phyloP scores from a whole-genome alignment of 1,284 basidiomycete genomes.

The Austroboletus niveus region DNA sequence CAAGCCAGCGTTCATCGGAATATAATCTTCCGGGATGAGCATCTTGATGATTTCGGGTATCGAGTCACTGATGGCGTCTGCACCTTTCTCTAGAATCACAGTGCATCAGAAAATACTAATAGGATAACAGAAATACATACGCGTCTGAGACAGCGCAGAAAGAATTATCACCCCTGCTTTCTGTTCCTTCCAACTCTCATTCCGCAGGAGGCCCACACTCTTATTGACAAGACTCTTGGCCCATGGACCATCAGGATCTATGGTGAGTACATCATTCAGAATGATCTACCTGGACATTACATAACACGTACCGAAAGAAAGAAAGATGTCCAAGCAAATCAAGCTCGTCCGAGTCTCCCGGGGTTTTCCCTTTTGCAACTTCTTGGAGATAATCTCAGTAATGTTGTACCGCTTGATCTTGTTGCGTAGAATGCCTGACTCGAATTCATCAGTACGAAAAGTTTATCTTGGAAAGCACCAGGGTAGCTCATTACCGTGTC shows the following conservation, averaged over 20 bases:
- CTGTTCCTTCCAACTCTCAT: slow-evolving; percentile 17
- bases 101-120: not conserved
- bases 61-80: slow-evolving; percentile 3
- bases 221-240: slow-evolving; percentile 11
- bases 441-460: not conserved
- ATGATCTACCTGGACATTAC: not conserved
- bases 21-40: slow-evolving; percentile 16
- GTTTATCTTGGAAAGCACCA: not conserved
- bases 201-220: slow-evolving; percentile 10
- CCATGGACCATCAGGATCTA: slow-evolving; percentile 9
- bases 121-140: not conserved
- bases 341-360: slow-evolving; percentile 23
- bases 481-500: slow-evolving; percentile 11
- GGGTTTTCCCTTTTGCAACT: slow-evolving; percentile 12
- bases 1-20: not conserved
- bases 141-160: slow-evolving; percentile 22
- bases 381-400: slow-evolving; percentile 14
- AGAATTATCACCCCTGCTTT: slow-evolving; percentile 26
- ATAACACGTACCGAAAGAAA: slow-evolving; percentile 12
- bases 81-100: slow-evolving; percentile 18
- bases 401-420: slow-evolving; percentile 14
- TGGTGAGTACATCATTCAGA: not conserved
- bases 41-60: slow-evolving; percentile 17
- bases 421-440: slow-evolving; percentile 15
- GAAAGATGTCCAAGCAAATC: slow-evolving; percentile 24